Conservation (phyloP, 192 early-diverging fungal species). For the Backusella tarrabulga region DNA sequence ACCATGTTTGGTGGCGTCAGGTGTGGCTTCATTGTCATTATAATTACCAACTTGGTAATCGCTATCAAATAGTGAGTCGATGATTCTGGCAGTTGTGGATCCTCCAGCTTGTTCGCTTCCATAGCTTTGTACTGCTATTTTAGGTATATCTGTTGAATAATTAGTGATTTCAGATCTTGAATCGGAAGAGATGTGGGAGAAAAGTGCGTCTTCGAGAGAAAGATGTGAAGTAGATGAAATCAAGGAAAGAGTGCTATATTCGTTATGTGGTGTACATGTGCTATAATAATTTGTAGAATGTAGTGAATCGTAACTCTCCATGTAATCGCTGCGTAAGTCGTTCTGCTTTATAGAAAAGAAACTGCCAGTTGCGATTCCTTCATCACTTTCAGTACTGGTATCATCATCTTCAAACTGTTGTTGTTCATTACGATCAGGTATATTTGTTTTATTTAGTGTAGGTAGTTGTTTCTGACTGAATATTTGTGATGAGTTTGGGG, state of each 20-base stretch:
- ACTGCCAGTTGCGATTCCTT: not conserved
- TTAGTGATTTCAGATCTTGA: not conserved
- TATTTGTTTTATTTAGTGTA: not conserved
- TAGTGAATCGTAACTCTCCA: not conserved
- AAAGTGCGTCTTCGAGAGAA: slow-evolving; percentile 1
- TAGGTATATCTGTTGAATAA: not conserved
- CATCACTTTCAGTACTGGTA: not conserved
- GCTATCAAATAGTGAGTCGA: not conserved
- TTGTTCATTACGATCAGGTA: not conserved
- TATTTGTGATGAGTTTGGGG: not conserved
- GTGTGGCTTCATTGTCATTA: not conserved
- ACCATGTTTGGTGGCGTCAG: slow-evolving; percentile 1
- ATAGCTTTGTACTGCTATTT: not conserved
- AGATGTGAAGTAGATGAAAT: not conserved
- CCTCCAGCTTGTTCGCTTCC: not conserved
- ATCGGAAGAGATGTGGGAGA: slow-evolving; percentile 2
- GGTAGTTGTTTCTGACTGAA: not conserved
- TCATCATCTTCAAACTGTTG: not conserved
- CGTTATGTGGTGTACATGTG: not conserved
- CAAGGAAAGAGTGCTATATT: not conserved
- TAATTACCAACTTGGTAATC: slow-evolving; percentile 7
- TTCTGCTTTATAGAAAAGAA: not conserved
- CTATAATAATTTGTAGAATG: not conserved
- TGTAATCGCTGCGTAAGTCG: not conserved
- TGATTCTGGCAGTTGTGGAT: not conserved